Base-by-base conservation (phyloP, 2,329 filamentous ascomycete genomes). In the Calonectria naviculata region DNA sequence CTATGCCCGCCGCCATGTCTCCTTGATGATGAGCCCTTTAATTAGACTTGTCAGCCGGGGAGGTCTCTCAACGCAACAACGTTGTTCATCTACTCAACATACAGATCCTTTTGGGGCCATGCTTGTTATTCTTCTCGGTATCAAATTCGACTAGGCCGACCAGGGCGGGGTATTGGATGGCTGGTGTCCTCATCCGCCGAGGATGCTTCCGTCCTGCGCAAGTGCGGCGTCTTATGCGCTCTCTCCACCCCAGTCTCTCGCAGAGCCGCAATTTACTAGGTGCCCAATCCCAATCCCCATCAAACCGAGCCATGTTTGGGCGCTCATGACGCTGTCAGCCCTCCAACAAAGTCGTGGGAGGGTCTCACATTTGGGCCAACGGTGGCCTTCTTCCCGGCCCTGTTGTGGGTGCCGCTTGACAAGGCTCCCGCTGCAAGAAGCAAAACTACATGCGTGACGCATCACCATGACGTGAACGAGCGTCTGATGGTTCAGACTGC, bases 221-320 rank as follows among this genome's bases (percentile, higher is more conserved):
- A 49, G 52, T 19, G 63, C 46, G 7, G 49, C 70, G 67, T 73
- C 71, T 76, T 76, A 75, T 78, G 75, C 62, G 63, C 7, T 61
- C 31, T 61, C 41, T 31, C 41, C 47, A 36, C 61, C 63, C 64
- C 42, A 41, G 13, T 5, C 49, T 38, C 24, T 44, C 24, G 70
- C 69, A 77, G 76, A 78, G 76, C 76, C 75, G 42, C 76, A 74
- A n/a, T 19, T n/a, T 62, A 28, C 65, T 79, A 65, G 75, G 70
- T 78, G 77, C 78, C 79, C 76, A 77, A 80, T 54, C 36, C 29
- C 54, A 66, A 60, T 65, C 42, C 56, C 60, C 65, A 24, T 44
- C 36, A 70, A 56, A 41, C 67, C 74, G 65, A 70, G n/a, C 71
- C 60, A 74, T 12, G 71, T 58, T 79, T 74, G 72, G 75, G 76